Evolutionary conservation across 179 eudicot species (phyloP).

Genomic region (Patellifolia procumbens): DNA sequence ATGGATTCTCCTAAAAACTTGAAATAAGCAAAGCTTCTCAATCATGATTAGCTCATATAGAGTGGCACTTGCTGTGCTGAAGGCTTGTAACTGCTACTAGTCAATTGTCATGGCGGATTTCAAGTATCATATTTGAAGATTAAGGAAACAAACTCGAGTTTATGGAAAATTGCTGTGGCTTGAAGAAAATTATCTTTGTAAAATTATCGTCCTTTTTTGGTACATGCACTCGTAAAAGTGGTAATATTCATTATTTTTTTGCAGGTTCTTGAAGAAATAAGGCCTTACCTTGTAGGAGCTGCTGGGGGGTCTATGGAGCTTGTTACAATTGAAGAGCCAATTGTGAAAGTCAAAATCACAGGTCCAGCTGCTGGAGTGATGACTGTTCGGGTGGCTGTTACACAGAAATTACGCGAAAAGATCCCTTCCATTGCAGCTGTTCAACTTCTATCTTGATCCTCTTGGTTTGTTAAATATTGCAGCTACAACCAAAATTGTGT

Average conservation of each 20-base stretch:
- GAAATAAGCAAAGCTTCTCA: not conserved
- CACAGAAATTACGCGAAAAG: slow-evolving; percentile 90
- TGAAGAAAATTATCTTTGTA: not conserved
- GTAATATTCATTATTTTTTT: not conserved
- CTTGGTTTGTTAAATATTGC: not conserved
- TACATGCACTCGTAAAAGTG: not conserved
- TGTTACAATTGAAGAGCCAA: slow-evolving; percentile 80
- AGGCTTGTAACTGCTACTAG: not conserved
- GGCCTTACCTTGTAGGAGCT: slow-evolving; percentile 85
- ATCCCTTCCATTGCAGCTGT: slow-evolving; percentile 93
- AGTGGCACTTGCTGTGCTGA: not conserved
- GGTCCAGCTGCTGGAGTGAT: slow-evolving; percentile 97
- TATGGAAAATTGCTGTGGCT: not conserved
- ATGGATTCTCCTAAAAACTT: not conserved
- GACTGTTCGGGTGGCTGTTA: slow-evolving; percentile 97
- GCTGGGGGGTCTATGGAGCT: slow-evolving; percentile 87
- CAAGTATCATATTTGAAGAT: not conserved
- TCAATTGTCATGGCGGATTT: not conserved
- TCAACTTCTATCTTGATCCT: slow-evolving; percentile 58
- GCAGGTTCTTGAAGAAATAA: slow-evolving; percentile 89
- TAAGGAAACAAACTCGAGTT: not conserved
- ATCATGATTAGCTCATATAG: not conserved
- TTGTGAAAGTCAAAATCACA: slow-evolving; percentile 74
- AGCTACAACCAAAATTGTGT: not conserved
- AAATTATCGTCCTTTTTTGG: not conserved